Conservation (phyloP, 129 eudicot genomes). For the Chrysanthemum makinoi region DNA sequence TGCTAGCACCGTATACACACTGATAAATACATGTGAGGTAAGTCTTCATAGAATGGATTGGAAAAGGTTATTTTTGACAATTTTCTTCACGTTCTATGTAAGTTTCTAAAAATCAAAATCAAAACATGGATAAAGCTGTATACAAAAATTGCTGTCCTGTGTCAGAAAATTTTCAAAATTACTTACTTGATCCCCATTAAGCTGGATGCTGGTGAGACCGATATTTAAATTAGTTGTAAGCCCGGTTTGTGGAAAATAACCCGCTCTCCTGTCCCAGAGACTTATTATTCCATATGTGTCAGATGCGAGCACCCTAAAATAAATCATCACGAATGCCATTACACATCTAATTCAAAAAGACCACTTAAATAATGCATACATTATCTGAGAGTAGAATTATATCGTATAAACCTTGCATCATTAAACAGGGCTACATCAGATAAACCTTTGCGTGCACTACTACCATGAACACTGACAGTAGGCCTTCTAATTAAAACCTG, state of each 20-base stretch:
- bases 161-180: neutral
- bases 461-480: slow-evolving; percentile 62
- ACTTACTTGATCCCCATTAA: slow-evolving; percentile 73
- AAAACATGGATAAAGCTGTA: slow-evolving; percentile 17
- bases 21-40: slow-evolving; percentile 30
- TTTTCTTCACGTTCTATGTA: neutral
- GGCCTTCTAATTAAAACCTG: slow-evolving; percentile 74
- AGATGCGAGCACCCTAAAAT: slow-evolving; percentile 76
- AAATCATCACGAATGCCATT: slow-evolving; percentile 9
- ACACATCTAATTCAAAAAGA: neutral
- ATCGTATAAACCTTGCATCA: slow-evolving; percentile 55
- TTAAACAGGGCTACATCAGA: slow-evolving; percentile 68
- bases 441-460: slow-evolving; percentile 56
- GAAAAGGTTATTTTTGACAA: neutral
- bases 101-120: slow-evolving; percentile 2
- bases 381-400: neutral
- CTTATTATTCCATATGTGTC: slow-evolving; percentile 67
- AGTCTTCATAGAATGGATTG: neutral
- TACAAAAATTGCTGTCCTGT: neutral
- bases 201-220: slow-evolving; percentile 70
- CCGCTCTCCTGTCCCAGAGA: slow-evolving; percentile 86
- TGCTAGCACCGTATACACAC: slow-evolving; percentile 81
- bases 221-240: slow-evolving; percentile 51
- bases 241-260: slow-evolving; percentile 65
- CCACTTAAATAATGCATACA: neutral